Conservation (phyloP, 2,329 filamentous ascomycete species). For the Botrytis paeoniae region DNA sequence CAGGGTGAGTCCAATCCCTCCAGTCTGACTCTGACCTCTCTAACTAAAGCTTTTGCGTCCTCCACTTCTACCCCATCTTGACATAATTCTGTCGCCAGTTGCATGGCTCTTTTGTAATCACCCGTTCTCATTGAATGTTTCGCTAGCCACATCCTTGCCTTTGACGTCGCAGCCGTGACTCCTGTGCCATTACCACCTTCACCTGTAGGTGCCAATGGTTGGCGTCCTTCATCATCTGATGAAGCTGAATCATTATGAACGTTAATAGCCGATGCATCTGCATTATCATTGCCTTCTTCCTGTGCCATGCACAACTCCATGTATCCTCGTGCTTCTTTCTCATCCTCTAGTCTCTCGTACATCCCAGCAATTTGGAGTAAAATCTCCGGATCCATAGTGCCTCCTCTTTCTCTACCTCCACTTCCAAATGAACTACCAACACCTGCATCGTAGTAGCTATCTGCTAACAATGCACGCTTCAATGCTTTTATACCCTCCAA, state of each 20-base stretch:
- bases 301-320: slow-evolving; percentile 96
- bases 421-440: slow-evolving; percentile 43
- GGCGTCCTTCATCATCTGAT: slow-evolving; percentile 42
- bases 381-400: slow-evolving; percentile 80
- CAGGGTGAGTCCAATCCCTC: slow-evolving; percentile 27
- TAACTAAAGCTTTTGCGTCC: slow-evolving; percentile 88
- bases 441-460: slow-evolving; percentile 76
- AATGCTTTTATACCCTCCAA: slow-evolving; percentile 93
- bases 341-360: slow-evolving; percentile 77
- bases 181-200: slow-evolving; percentile 60
- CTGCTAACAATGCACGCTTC: slow-evolving; percentile 85
- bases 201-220: slow-evolving; percentile 32
- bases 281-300: slow-evolving; percentile 69
- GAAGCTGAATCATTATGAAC: slow-evolving; percentile 50
- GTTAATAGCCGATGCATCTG: slow-evolving; percentile 46
- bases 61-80: slow-evolving; percentile 96
- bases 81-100: slow-evolving; percentile 84
- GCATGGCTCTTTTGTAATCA: slow-evolving; percentile 73
- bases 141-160: slow-evolving; percentile 91
- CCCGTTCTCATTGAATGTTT: slow-evolving; percentile 71
- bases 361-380: slow-evolving; percentile 85
- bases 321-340: slow-evolving; percentile 80
- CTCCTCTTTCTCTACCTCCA: slow-evolving; percentile 47
- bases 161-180: slow-evolving; percentile 87
- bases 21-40: slow-evolving; percentile 77